These are phyloP conservation scores for Albugo laibachii DNA, from an alignment of 352 stramenopile species.

Conservation along the genomic window DNA sequence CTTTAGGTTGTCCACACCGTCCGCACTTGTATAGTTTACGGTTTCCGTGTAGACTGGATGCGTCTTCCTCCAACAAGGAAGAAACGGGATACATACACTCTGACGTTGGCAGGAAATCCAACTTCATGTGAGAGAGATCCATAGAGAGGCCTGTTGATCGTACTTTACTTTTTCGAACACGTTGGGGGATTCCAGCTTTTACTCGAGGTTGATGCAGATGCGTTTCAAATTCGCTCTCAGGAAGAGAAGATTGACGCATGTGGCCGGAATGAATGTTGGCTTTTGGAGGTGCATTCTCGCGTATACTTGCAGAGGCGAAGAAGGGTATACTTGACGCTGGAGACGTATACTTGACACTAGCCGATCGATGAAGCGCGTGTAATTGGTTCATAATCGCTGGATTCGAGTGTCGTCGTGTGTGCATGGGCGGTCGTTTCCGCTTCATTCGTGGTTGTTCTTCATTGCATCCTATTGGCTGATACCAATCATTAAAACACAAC, in stretches of 20 bases:
- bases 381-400: constrained; percentile 7
- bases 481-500: too few relatives aligned
- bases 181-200: too few relatives aligned
- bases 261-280: constrained; percentile 14
- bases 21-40: constrained; percentile 78
- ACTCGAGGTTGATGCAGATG: not conserved
- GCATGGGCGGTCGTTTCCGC: constrained; percentile 35
- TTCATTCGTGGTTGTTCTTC: constrained; percentile 20
- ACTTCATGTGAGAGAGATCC: constrained; percentile 68
- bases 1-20: constrained; percentile 65
- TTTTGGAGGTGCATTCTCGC: too few relatives aligned
- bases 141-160: constrained; percentile 57
- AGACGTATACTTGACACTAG: too few relatives aligned
- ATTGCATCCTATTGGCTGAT: too few relatives aligned
- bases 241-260: constrained; percentile 24
- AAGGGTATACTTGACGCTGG: too few relatives aligned
- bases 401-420: constrained; percentile 50
- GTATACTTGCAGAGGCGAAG: too few relatives aligned
- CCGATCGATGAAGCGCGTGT: too few relatives aligned
- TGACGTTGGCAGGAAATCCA: constrained; percentile 30
- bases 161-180: too few relatives aligned
- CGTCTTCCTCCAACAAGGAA: constrained; percentile 1
- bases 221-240: constrained; percentile 7
- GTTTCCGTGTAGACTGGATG: constrained; percentile 17
- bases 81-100: constrained; percentile 5